Conservation (phyloP, 371 early-diverging fungal genomes). For the Mucor irregularis region DNA sequence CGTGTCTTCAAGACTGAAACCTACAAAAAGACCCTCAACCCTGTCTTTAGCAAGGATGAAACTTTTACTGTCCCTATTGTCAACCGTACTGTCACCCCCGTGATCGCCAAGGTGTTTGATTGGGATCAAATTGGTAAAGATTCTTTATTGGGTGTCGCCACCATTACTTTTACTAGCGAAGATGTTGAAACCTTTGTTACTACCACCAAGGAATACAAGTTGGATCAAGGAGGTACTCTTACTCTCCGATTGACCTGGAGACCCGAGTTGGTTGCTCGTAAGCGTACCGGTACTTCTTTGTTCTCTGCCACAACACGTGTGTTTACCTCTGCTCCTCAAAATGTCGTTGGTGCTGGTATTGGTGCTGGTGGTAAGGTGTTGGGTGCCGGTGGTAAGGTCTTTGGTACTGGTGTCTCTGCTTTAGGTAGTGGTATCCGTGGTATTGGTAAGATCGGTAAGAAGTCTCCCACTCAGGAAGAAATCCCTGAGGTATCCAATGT, state of each 20-base stretch:
- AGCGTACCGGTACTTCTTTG: constrained; percentile 36
- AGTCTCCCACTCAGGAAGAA: neutral
- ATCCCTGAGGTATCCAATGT: neutral
- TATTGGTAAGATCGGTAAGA: constrained; percentile 35
- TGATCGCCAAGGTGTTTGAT: constrained; percentile 72
- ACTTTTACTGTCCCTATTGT: constrained; percentile 68
- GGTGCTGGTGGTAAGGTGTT: constrained; percentile 41
- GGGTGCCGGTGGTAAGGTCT: constrained; percentile 39
- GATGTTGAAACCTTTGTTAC: constrained; percentile 42
- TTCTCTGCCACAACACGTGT: constrained; percentile 47
- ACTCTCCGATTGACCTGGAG: constrained; percentile 46
- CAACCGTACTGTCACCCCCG: constrained; percentile 48
- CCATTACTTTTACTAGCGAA: constrained; percentile 33
- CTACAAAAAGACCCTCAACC: constrained; percentile 80
- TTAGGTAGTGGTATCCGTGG: constrained; percentile 39
- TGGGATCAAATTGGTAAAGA: constrained; percentile 80
- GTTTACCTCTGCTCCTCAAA: constrained; percentile 41
- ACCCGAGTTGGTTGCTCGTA: constrained; percentile 47
- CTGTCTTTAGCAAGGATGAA: constrained; percentile 75
- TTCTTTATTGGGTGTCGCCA: constrained; percentile 51
- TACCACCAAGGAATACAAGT: constrained; percentile 28
- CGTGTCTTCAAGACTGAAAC: constrained; percentile 80
- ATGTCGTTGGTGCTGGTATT: constrained; percentile 40
- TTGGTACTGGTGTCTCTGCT: constrained; percentile 41
- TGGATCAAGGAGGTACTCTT: constrained; percentile 27